Base-by-base conservation (phyloP, 2,329 filamentous ascomycete genomes). In the Cladosporium halotolerans region DNA sequence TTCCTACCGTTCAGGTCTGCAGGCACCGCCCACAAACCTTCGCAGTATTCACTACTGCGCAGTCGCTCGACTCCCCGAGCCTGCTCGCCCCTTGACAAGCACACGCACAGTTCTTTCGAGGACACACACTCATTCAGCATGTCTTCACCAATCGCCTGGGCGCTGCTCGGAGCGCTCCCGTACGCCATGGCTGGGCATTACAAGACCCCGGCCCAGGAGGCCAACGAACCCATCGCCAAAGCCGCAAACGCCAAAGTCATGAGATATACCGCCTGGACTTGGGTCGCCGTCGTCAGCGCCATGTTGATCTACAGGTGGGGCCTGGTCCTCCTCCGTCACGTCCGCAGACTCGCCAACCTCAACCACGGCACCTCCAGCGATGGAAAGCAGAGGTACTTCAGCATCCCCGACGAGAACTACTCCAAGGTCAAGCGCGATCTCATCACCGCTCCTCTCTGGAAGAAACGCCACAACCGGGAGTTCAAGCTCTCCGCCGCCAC, bases 281-380 rank as follows among this genome's bases (percentile, higher is more conserved):
- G 87, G 68, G 81, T 81, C 50, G 78, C 78, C 47, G 75, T 90
- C 48, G 79, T 85, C 10, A 77, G 69, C 34, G 76, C 78, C 46
- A 76, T 91, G 62, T 76, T 88, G 58, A 61, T 84, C 58, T 92
- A 88, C 80, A 82, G 85, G 57, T 68, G 84, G 58, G 70, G 75
- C 52, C 77, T 82, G 47, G 76, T 79, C 52, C 71, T 86, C 53
- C 74, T 81, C 54, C 81, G 79, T 60, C 85, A 93, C 65, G 74
- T 91, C 36, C 82, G 90, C 58, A 85, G 81, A 23, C 76, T 95
- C 42, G 79, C 86, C 40, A 89, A 84, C 64, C 79, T 96, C 60
- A 85, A 81, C 72, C 89, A 89, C 72, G 85, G 88, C 59, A 85
- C 78, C 1, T 57, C 60, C n/a, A 61, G 57, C 57, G 64, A 67